phyloP scores from a whole-genome alignment of 2,329 filamentous ascomycete species.

The Fusarium torulosum region DNA sequence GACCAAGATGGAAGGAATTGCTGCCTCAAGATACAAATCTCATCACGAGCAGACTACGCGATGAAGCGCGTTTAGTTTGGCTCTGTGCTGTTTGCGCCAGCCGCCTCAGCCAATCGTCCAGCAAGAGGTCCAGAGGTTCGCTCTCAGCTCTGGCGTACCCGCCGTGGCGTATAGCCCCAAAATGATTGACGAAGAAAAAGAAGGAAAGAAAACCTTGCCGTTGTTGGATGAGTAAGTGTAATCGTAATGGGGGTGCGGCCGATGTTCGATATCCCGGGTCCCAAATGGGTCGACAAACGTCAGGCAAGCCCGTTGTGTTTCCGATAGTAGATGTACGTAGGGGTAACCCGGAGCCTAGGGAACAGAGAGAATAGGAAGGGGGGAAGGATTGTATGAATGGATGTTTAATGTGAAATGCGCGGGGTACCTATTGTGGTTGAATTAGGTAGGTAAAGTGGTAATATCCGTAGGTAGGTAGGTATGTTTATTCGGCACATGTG shows the following conservation, averaged over 20 bases:
- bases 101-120: slow-evolving; percentile 29
- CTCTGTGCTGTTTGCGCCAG: slow-evolving; percentile 23
- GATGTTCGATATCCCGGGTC: slow-evolving; percentile 9
- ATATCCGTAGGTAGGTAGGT: no score
- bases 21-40: slow-evolving; percentile 31
- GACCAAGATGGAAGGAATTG: slow-evolving; percentile 16
- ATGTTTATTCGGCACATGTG: slow-evolving; percentile 37
- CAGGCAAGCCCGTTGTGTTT: slow-evolving; percentile 38
- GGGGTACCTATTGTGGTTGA: slow-evolving; percentile 24
- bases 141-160: slow-evolving; percentile 11
- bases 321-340: slow-evolving; percentile 27
- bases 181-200: neutral
- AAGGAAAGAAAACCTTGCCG: neutral
- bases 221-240: slow-evolving; percentile 1
- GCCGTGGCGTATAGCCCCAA: slow-evolving; percentile 6
- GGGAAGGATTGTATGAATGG: slow-evolving; percentile 1
- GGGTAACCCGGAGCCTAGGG: slow-evolving; percentile 32
- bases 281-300: slow-evolving; percentile 11
- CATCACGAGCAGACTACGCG: slow-evolving; percentile 43
- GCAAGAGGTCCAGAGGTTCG: slow-evolving; percentile 12
- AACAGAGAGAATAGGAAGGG: slow-evolving; percentile 15
- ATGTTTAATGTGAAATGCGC: slow-evolving; percentile 21
- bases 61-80: slow-evolving; percentile 31
- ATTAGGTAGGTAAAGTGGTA: slow-evolving; percentile 4
- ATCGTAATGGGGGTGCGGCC: slow-evolving; percentile 1